Evolutionary conservation across 2,329 filamentous ascomycete species (phyloP), one percentile per base, ranked within the genome.

Genomic region (Colletotrichum spinosum): DNA sequence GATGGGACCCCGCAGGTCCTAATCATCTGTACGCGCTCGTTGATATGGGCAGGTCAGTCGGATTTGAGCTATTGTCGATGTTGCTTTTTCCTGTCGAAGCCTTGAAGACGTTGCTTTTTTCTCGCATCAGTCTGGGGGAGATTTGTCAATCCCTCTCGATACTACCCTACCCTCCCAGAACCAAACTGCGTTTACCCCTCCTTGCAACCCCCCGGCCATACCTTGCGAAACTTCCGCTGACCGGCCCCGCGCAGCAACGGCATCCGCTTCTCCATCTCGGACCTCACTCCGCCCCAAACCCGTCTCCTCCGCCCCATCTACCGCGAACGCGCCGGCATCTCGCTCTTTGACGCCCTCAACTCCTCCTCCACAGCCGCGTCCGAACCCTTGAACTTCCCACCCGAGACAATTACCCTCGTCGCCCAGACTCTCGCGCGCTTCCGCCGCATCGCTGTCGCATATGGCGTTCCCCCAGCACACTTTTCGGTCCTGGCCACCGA

Each of bases 231-330:
- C 48, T 50, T 45, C 55, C 55, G 50, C 57, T 60, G 49, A 41
- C 57, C 45, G 15, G 17, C n/a, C 60, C 60, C 41, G 55, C 48
- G 25, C 34, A 93, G 93, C 82, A 97, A 97, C 81, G 94, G 94
- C 72, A 95, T 97, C 72, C 92, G 94, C 60, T 97, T 97, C 82
- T 95, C 93, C 49, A 93, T 97, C 72, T 92, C 93, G 8, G 89
- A 93, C 69, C 84, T 97, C n/a, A 86, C 89, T 4, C 89, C 91
- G 25, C 87, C 88, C 4, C 87, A 83, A 44, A 84, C 91, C 33
- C 90, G 94, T 33, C 87, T 94, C 33, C 84, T 97, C 46, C 89
- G 86, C 15, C 94, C 91, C 34, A 72, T 97, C 60, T 97, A 93
- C 78, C 88, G 91, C 71, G 88, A 93, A 71, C 90, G 94, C 6